phyloP scores from a whole-genome alignment of 441 rosid species.

The Jatropha podagrica region DNA sequence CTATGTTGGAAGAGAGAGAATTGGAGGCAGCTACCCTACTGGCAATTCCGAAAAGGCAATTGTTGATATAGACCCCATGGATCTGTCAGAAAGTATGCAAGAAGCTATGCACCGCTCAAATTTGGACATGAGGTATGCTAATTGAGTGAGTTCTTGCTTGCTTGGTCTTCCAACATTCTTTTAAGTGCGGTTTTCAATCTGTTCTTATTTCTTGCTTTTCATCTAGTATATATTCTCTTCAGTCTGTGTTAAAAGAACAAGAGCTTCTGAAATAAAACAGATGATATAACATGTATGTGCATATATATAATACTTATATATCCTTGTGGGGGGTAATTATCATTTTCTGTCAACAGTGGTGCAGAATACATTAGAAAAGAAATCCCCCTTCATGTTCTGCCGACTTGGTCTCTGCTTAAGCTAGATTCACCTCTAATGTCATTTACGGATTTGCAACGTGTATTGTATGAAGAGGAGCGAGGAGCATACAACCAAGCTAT shows the following conservation, averaged over 20 bases:
- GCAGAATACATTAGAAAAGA: constrained; percentile 83
- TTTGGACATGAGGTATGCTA: constrained; percentile 83
- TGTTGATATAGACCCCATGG: constrained; percentile 77
- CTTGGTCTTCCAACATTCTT: constrained; percentile 13
- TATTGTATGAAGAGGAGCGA: constrained; percentile 76
- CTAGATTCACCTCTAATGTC: constrained; percentile 76
- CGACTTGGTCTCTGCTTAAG: constrained; percentile 63
- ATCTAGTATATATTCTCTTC: too few relatives aligned
- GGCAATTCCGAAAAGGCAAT: constrained; percentile 38
- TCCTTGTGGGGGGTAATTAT: not conserved
- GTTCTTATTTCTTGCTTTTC: constrained; percentile 5
- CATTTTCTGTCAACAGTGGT: constrained; percentile 50
- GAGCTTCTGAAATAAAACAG: too few relatives aligned
- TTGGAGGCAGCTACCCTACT: constrained; percentile 40
- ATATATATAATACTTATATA: not conserved
- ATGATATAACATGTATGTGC: not conserved
- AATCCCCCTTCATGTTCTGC: constrained; percentile 79
- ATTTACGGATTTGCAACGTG: constrained; percentile 81
- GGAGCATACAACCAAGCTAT: constrained; percentile 84
- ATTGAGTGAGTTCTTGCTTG: constrained; percentile 31
- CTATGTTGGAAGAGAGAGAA: constrained; percentile 47
- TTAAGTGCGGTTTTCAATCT: not conserved
- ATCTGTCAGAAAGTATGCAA: constrained; percentile 97
- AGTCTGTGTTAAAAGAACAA: too few relatives aligned
- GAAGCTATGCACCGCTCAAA: constrained; percentile 95